Evolutionary conservation across 306 rosid genomes (phyloP), one percentile per base, ranked within the genome.

Genomic region (Vachellia pachyceras): DNA sequence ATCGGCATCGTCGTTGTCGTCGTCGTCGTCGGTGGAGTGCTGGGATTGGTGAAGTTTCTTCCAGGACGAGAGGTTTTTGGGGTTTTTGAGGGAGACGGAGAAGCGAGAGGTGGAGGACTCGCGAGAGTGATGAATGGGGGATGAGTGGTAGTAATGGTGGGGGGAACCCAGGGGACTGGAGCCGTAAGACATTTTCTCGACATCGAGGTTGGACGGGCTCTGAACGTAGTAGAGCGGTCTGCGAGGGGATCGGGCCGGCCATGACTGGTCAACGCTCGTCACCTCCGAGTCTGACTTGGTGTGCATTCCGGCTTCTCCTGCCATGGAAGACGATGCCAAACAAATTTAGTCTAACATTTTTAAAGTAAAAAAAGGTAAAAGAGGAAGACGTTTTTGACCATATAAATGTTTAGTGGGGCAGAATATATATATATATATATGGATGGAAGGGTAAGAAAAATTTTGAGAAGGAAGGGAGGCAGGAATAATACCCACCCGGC

Each of bases 101-200:
- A 86, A 92, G 29, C n/a, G n/a, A n/a, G n/a, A n/a, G n/a, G n/a
- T n/a, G n/a, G n/a, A n/a, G n/a, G n/a, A n/a, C n/a, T n/a, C 97
- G 2, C 97, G 97, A 0, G 97, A 94, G 80, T 94, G 98, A 86
- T 94, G 98, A 69, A 91, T 91, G 0, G 98, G 97, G 9, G 97
- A 94, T 63, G 91, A 90, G 72, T 86, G 90, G 87, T 90, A 90
- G 49, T 88, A 90, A 37, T 90, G 96, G 41, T 80, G 89, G 8
- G 98, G 98, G 0, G 99, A 95, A 9, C 85, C 97, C 8, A 74
- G 3, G 0, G 97, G 99, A 74, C 97, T 91, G 0, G 97, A 95
- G 7, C 92, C 97, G 87, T 91, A 95, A 0, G 99, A 95, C 99
- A 92, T 95, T 84, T 92, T 95, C 90, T 95, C 97, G 99, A n/a